Evolutionary conservation across 306 rosid genomes (phyloP).

Genomic region (Elaeagnus macrophylla): DNA sequence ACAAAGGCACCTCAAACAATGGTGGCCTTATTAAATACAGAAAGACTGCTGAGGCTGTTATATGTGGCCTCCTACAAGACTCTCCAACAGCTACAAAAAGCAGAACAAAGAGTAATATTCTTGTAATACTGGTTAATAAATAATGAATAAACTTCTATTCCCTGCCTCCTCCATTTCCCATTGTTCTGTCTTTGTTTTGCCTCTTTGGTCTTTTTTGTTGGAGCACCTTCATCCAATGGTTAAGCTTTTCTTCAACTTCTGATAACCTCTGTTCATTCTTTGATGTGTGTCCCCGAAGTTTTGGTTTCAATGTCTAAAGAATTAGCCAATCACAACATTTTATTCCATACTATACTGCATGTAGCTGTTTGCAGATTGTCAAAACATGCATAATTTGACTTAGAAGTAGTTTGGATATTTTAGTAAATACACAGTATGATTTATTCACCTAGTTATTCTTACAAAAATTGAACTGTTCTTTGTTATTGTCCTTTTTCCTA

Average conservation of each 20-base stretch:
- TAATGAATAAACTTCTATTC: background rate
- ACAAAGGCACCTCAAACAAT: constrained; percentile 33
- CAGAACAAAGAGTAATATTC: constrained; percentile 63
- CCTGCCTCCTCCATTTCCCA: background rate
- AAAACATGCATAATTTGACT: too few relatives aligned
- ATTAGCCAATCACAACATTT: background rate
- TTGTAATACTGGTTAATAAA: constrained; percentile 1
- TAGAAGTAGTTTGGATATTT: too few relatives aligned
- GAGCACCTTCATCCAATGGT: too few relatives aligned
- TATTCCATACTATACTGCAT: too few relatives aligned
- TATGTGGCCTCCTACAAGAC: constrained; percentile 74
- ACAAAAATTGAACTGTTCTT: background rate
- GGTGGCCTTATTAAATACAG: constrained; percentile 49
- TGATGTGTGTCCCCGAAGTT: background rate
- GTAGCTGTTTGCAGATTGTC: too few relatives aligned
- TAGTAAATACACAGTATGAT: too few relatives aligned
- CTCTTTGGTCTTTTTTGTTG: background rate
- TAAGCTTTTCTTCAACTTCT: background rate
- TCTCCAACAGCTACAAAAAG: constrained; percentile 87
- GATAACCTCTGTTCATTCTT: background rate
- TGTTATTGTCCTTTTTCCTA: background rate
- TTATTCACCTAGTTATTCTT: too few relatives aligned
- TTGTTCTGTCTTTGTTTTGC: background rate
- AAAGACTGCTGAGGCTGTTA: constrained; percentile 86
- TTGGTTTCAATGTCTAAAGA: too few relatives aligned